phyloP scores from a whole-genome alignment of 2,329 filamentous ascomycete genomes.

The Chaetomiaceae sp. region DNA sequence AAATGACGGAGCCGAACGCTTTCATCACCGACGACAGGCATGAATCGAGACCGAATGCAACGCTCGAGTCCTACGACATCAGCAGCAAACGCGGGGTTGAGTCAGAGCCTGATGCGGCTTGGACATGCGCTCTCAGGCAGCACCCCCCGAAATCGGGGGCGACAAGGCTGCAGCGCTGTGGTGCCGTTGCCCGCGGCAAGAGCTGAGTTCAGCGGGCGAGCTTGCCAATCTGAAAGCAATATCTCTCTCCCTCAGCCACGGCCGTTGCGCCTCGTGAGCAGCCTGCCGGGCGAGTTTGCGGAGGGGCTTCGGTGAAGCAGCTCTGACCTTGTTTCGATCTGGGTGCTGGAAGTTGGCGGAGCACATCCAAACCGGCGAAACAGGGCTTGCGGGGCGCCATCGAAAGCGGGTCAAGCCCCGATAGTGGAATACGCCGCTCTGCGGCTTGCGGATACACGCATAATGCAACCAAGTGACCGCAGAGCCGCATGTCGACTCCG shows the following conservation, averaged over 20 bases:
- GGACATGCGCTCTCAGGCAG: not conserved
- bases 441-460: no score
- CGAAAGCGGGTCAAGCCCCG: not conserved
- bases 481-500: no score
- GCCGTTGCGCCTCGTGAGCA: slow-evolving; percentile 11
- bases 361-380: not conserved
- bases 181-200: not conserved
- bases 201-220: no score
- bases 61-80: not conserved
- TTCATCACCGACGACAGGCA: not conserved
- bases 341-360: not conserved
- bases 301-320: slow-evolving; percentile 1
- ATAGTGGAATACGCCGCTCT: not conserved
- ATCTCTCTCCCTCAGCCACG: slow-evolving; percentile 7
- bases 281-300: not conserved
- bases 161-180: not conserved
- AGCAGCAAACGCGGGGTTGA: not conserved
- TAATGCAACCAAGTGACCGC: no score
- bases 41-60: not conserved
- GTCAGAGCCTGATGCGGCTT: not conserved
- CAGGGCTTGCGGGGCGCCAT: not conserved
- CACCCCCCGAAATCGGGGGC: not conserved
- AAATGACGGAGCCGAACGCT: not conserved
- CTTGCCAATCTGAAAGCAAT: not conserved
- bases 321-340: not conserved